A percentile compares a stretch with the other conserved stretches of the same genome.
These are phyloP conservation scores for Botrytis fragariae DNA, from an alignment of 2,329 filamentous ascomycete genomes.

Conservation along the genomic window DNA sequence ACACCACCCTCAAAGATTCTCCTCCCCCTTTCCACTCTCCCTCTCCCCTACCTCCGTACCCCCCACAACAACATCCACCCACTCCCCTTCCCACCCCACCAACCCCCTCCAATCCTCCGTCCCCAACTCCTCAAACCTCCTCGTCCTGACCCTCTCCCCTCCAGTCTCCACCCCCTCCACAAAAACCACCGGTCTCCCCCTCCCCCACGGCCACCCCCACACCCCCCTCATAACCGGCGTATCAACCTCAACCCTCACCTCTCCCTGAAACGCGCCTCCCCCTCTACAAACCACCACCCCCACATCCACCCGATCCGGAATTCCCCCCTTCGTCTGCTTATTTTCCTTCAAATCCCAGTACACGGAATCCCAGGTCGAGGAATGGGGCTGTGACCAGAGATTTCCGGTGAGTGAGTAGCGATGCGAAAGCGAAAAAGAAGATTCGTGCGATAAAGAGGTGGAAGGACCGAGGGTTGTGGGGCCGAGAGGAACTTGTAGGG, in stretches of 20 bases:
- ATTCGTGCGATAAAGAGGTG: conserved; percentile 12
- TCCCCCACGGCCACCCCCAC: conserved; percentile 26
- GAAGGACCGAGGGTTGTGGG: conserved; percentile 21
- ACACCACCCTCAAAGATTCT: neutral
- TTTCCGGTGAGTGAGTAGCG: conserved; percentile 22
- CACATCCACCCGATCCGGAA: conserved; percentile 26
- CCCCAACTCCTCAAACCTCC: conserved; percentile 26
- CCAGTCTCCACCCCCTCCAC: conserved; percentile 28
- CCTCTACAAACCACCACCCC: conserved; percentile 21
- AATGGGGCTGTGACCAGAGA: conserved; percentile 22
- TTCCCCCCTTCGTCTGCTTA: conserved; percentile 23
- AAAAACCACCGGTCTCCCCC: conserved; percentile 24
- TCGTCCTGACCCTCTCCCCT: conserved; percentile 20
- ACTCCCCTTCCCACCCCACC: conserved; percentile 24
- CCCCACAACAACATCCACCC: conserved; percentile 22
- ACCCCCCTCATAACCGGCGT: conserved; percentile 24
- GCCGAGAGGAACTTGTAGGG: conserved; percentile 21
- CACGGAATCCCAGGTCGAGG: conserved; percentile 22
- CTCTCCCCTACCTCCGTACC: neutral
- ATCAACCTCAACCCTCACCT: conserved; percentile 26
- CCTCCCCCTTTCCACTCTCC: neutral
- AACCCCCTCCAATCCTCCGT: conserved; percentile 26
- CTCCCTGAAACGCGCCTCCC: conserved; percentile 20
- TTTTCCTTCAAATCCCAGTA: conserved; percentile 28
- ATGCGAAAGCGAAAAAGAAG: conserved; percentile 21